Evolutionary conservation across 1,284 basidiomycete genomes (phyloP), one percentile per base, ranked within the genome.

Genomic region (Malassezia caprae): DNA sequence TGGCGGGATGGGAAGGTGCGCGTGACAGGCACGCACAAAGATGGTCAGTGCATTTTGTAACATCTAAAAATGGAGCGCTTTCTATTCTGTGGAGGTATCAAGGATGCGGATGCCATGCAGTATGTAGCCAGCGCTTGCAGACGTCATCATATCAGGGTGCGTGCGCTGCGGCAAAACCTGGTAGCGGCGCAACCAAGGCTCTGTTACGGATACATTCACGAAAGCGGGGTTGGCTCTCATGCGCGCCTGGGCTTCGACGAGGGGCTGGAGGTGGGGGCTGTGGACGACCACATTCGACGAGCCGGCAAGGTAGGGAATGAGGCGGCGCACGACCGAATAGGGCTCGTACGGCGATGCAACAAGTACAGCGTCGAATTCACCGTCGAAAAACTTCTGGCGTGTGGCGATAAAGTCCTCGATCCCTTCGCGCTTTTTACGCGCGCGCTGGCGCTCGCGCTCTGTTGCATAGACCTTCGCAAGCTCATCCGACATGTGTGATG

Each of bases 141-240:
- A 86, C 45, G 85, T 88, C 56, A 80, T 85, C 94, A 99, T 98
- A 64, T 83, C 84, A 0, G 94, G 94, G 77, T 99, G 94, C 39
- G 89, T 94, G 30, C 94, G 81, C 13, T 93, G 93, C 23, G 93
- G 93, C 17, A 99, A 79, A 10, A 91, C 86, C 75, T 96, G 93
- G 77, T 96, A 98, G 61, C 83, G 82, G 47, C 94, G 82, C 46
- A 90, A 76, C 86, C 88, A 98, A 10, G 84, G 81, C 77, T 98
- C 93, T 1, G 86, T 86, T 13, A 98, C 78, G 19, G 82, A 83
- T 8, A 90, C 84, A 27, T 84, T 84, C 19, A 96, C 78, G 60
- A 84, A 93, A 60, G 81, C 77, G 8, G 84, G 82, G 39, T 80
- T 74, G 26, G 80, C 77, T 41, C 88, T 82, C 65, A 93, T 76